These are phyloP conservation scores for Penicillium brevicompactum DNA, from an alignment of 2,329 filamentous ascomycete species.

Conservation along the genomic window DNA sequence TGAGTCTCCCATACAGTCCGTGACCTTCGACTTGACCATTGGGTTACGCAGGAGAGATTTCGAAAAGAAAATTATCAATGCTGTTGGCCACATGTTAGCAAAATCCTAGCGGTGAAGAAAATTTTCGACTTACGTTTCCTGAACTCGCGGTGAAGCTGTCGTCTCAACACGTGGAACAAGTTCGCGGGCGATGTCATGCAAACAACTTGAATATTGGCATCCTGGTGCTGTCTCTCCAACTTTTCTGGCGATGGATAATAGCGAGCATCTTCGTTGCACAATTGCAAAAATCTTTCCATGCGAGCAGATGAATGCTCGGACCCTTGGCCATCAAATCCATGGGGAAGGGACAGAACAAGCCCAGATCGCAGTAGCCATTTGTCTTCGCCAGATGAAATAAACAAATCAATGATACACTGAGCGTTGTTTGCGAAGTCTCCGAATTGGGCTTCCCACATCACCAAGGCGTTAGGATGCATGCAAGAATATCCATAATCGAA, in stretches of 20 bases:
- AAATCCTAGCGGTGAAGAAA: conserved; percentile 72
- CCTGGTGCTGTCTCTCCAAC: conserved; percentile 95
- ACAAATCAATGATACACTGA: conserved; percentile 98
- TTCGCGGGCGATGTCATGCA: conserved; percentile 96
- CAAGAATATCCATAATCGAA: conserved; percentile 99
- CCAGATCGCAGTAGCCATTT: conserved; percentile 99
- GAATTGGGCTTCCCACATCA: conserved; percentile 99
- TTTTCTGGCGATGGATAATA: conserved; percentile 86
- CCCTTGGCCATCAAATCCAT: conserved; percentile 97
- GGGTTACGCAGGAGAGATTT: conserved; percentile 95
- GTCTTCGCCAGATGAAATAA: conserved; percentile 93
- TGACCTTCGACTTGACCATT: conserved; percentile 79
- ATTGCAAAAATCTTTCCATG: conserved; percentile 94
- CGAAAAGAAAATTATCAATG: conserved; percentile 97
- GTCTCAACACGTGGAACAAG: conserved; percentile 91
- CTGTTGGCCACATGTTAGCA: conserved; percentile 84
- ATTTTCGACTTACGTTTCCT: conserved; percentile 92
- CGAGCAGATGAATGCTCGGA: conserved; percentile 97
- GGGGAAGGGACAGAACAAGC: conserved; percentile 91
- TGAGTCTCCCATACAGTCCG: conserved; percentile 86
- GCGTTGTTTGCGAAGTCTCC: conserved; percentile 99
- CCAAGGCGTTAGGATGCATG: conserved; percentile 92
- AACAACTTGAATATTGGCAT: conserved; percentile 98
- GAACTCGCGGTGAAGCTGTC: conserved; percentile 99
- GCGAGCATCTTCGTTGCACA: conserved; percentile 95